phyloP scores from a whole-genome alignment of 176 grass and related monocot genomes.

The Oryza longistaminata region DNA sequence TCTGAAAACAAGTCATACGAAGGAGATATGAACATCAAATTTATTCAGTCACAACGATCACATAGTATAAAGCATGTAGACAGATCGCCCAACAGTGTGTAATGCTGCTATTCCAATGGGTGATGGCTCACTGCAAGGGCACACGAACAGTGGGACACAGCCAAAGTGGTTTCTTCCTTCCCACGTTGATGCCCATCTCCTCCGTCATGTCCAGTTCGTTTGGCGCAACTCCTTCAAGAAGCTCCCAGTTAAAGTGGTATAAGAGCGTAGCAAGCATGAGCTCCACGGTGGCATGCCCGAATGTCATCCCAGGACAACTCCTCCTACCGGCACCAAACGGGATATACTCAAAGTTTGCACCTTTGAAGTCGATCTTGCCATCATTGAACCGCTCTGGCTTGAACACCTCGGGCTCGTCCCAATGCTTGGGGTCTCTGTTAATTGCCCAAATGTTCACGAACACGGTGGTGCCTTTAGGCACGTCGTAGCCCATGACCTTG shows the following conservation, averaged over 20 bases:
- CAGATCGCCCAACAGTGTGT: too few relatives aligned
- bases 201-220: slow-evolving; percentile 38
- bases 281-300: slow-evolving; percentile 21
- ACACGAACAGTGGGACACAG: not conserved
- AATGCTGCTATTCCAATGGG: too few relatives aligned
- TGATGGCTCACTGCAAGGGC: not conserved
- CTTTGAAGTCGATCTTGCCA: slow-evolving; percentile 27
- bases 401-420: slow-evolving; percentile 33
- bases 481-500: slow-evolving; percentile 34
- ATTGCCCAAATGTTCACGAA: slow-evolving; percentile 50
- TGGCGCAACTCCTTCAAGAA: not conserved
- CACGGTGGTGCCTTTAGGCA: slow-evolving; percentile 29
- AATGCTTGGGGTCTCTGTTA: slow-evolving; percentile 29
- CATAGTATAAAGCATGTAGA: not conserved
- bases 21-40: not conserved
- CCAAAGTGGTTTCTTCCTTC: slow-evolving; percentile 10
- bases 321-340: slow-evolving; percentile 46
- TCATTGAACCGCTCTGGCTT: slow-evolving; percentile 37
- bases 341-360: slow-evolving; percentile 23
- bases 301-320: slow-evolving; percentile 33
- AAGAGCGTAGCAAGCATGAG: slow-evolving; percentile 33
- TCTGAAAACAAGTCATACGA: not conserved
- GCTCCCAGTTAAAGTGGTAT: slow-evolving; percentile 47
- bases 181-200: not conserved
- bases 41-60: not conserved